Conservation (phyloP, 140 eudicot species). For the Stevia rebaudiana region DNA sequence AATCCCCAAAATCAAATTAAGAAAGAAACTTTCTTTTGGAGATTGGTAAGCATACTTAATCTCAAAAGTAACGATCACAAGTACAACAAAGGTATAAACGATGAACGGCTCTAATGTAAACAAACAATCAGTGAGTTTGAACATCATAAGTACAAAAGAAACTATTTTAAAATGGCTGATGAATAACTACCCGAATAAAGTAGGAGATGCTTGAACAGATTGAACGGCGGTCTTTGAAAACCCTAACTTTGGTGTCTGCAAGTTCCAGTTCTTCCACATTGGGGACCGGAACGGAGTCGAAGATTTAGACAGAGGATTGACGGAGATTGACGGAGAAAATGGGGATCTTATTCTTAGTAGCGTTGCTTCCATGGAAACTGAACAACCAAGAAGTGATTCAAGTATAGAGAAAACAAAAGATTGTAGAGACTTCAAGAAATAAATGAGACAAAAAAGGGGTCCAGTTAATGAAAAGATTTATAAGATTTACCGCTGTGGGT, state of each 20-base stretch:
- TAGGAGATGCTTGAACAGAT: constrained; percentile 32
- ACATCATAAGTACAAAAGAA: background rate
- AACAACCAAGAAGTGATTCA: background rate
- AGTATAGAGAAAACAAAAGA: background rate
- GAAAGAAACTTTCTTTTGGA: background rate
- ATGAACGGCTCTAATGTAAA: background rate
- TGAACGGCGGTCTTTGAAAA: constrained; percentile 17
- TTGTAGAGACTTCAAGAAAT: background rate
- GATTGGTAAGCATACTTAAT: background rate
- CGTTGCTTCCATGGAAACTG: constrained; percentile 39
- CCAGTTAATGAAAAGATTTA: too few relatives aligned
- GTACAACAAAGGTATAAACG: background rate
- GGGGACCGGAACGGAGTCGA: constrained; percentile 13
- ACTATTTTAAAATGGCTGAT: background rate
- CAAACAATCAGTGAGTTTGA: background rate
- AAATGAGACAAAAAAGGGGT: background rate
- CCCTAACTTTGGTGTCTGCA: constrained; percentile 20
- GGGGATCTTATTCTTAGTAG: constrained; percentile 30
- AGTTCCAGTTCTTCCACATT: constrained; percentile 23
- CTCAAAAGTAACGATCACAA: background rate
- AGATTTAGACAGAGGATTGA: background rate
- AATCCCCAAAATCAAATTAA: background rate
- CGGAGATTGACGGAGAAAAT: constrained; percentile 26
- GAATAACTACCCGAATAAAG: constrained; percentile 32
- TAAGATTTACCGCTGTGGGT: too few relatives aligned